Evolutionary conservation across 2,329 filamentous ascomycete genomes (phyloP), one percentile per base, ranked within the genome.

Genomic region (Ceratocystiopsis sp.): DNA sequence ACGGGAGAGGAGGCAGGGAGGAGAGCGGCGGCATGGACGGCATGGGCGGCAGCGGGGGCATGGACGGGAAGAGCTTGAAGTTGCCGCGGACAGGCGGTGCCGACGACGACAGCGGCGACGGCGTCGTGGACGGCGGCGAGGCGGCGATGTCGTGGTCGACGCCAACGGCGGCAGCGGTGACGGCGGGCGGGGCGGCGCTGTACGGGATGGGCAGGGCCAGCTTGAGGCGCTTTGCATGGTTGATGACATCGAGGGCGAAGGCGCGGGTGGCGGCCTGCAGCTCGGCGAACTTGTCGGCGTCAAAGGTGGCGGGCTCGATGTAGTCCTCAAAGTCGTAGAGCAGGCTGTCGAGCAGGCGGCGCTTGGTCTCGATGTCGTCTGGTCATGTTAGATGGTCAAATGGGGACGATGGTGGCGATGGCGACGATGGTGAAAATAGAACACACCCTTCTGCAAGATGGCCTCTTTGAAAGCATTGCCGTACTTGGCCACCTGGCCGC

Each of bases 251-350:
- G n/a, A 65, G 54, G 18, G 63, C 63, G 38, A 65, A 58, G 0
- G 59, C 46, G 44, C 61, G 63, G 2, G 61, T 60, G 0, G 62
- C 60, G 0, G 59, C 51, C 42, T 64, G 62, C 6, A 66, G 49
- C 16, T 60, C 56, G 1, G 53, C 45, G 42, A 62, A 66, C 44
- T 54, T 59, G 21, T 51, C 49, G 17, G 51, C 48, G 11, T 61
- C 58, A 43, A 63, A 65, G 5, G 58, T 54, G 38, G 59, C 59
- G 7, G 54, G 48, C 21, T 62, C 57, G 25, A 58, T 58, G 44
- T 58, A 64, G 51, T 66, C 63, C 36, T 66, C 63, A 37, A 66
- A 59, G 45, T 65, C 62, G 49, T 64, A 66, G 8, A 66, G 55
- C 3, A 64, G 51, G 42, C 63, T 59, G 40, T 64, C 62, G 4